Evolutionary conservation across 495 filamentous ascomycete genomes (phyloP), one percentile per base, ranked within the genome.

Genomic region (Hyaloscypha finlandica): DNA sequence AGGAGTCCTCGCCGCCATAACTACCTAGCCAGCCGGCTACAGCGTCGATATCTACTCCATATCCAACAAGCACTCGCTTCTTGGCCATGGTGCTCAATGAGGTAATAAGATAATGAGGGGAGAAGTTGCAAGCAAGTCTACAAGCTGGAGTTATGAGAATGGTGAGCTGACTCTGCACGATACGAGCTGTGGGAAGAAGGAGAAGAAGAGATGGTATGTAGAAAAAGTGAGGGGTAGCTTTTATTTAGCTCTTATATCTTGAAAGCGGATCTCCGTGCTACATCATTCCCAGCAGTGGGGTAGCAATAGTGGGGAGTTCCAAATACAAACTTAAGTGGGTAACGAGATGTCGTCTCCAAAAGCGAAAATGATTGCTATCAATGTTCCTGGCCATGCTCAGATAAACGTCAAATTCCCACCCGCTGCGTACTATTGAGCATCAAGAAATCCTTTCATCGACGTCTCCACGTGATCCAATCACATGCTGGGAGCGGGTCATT

Each of bases 1-100:
- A 86, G 53, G 83, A 87, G 74, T 91, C 88, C 76, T 91, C 84
- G 45, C 89, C 89, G n/a, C 86, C 86, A 74, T 92, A 91, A 5
- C 84, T 87, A 16, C 89, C 89, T 16, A 92, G 78, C 89, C 89
- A 91, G 54, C 89, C 89, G 1, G 88, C 85, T 22, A 91, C 89
- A 48, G 89, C 89, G 70, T 92, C 88, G 58, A 89, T 87, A 73
- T 90, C 88, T 20, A 89, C 80, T 12, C 83, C 80, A 57, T 80
- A 81, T 51, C 78, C 77, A 22, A 84, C 81, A 14, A 88, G 79
- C 68, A 89, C 81, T 56, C 84, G 80, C 69, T 87, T 88, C 74
- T 88, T 88, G 66, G 81, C 85, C 85, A 87, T 89, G 73, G 35
- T 74, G 31, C 12, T 53, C 33, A 11, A 22, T 48, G 42, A 48